phyloP scores from a whole-genome alignment of 441 rosid species.

The Sinapis alba region DNA sequence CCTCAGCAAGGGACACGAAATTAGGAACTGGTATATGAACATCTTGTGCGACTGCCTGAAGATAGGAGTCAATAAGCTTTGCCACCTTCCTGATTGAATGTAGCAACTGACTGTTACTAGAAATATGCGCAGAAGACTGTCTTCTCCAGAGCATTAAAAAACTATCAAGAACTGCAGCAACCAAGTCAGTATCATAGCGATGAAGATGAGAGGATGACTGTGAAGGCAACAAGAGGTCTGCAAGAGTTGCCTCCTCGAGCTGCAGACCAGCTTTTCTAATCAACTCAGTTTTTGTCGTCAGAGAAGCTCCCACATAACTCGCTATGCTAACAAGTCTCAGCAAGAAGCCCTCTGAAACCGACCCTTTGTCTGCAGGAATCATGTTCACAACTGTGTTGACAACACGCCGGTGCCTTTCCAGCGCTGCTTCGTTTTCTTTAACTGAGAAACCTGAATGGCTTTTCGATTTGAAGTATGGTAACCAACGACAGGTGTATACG shows the following conservation, averaged over 20 bases:
- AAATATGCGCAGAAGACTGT: constrained; percentile 49
- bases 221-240: constrained; percentile 70
- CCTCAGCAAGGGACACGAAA: constrained; percentile 69
- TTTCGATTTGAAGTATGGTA: constrained; percentile 68
- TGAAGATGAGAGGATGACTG: constrained; percentile 50
- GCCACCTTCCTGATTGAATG: constrained; percentile 67
- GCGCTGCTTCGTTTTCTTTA: constrained; percentile 50
- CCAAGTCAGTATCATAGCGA: constrained; percentile 70
- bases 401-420: constrained; percentile 54
- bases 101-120: constrained; percentile 46
- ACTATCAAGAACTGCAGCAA: constrained; percentile 66
- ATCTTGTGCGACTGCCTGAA: constrained; percentile 79
- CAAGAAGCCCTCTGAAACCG: constrained; percentile 84
- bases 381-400: constrained; percentile 79
- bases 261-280: constrained; percentile 73
- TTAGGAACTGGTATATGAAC: constrained; percentile 60
- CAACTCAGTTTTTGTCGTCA: constrained; percentile 73
- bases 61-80: constrained; percentile 78
- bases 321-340: constrained; percentile 82
- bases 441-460: constrained; percentile 48
- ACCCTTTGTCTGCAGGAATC: constrained; percentile 87
- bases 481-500: constrained; percentile 94
- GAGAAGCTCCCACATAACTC: constrained; percentile 68
- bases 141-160: constrained; percentile 79
- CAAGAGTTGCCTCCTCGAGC: constrained; percentile 72